A percentile compares a stretch with the other conserved stretches of the same genome.
phyloP scores from a whole-genome alignment of 176 grass and related monocot genomes.

The Cenchrus fungigraminus region DNA sequence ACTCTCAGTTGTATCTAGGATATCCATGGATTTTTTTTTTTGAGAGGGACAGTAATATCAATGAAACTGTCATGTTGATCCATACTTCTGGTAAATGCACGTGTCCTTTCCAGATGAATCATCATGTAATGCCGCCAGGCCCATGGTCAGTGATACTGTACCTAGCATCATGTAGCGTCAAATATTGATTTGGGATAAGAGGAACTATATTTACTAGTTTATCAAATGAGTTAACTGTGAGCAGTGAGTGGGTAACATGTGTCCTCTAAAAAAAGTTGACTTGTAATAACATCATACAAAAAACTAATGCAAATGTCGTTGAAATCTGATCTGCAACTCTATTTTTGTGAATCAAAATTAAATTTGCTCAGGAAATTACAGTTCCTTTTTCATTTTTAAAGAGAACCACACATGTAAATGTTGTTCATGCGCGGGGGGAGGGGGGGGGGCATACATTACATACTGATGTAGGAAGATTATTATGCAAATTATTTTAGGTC shows the following conservation, averaged over 20 bases:
- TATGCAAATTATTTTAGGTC: conserved; percentile 12
- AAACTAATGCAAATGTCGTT: neutral
- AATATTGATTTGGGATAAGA: neutral
- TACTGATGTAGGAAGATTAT: neutral
- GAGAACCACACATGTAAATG: neutral
- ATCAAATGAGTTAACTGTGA: neutral
- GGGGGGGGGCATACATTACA: neutral
- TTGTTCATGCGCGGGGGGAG: neutral
- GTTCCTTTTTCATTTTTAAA: neutral
- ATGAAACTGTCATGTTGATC: neutral
- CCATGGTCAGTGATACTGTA: neutral
- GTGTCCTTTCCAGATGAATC: conserved; percentile 19
- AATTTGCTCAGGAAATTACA: neutral
- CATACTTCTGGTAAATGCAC: neutral
- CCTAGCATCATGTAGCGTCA: neutral
- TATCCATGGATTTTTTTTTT: neutral
- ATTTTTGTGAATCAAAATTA: neutral
- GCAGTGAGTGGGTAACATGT: neutral
- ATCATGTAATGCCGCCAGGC: neutral
- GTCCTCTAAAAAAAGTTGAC: neutral
- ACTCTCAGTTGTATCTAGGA: neutral
- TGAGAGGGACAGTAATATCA: neutral
- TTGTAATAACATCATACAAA: neutral
- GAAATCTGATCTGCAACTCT: neutral
- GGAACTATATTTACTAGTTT: too few species aligned